Percentiles rank a stretch among this genome's conserved stretches.
Evolutionary conservation across 768 basidiomycete species (phyloP).

Genomic region (Boletellus emodensis): DNA sequence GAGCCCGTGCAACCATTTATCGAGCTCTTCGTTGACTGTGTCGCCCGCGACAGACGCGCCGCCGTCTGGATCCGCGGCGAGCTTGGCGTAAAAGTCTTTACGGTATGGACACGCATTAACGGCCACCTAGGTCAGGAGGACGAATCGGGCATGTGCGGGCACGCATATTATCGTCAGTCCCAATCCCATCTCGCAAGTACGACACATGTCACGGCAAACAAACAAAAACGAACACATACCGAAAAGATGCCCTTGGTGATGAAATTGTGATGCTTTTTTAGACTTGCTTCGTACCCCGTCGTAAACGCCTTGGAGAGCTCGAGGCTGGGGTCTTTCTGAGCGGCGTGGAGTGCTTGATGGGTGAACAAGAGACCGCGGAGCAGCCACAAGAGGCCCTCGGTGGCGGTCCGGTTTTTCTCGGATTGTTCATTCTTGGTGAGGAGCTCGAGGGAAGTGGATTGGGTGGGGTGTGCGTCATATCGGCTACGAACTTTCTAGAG

Average conservation of each 20-base stretch:
- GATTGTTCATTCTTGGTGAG: constrained; percentile 80
- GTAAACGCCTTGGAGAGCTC: constrained; percentile 71
- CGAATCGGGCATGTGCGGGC: too few species aligned
- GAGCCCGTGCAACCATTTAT: constrained; percentile 58
- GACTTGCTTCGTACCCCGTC: constrained; percentile 73
- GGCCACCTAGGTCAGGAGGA: constrained; percentile 35
- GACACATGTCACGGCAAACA: neutral
- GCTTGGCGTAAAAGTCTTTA: constrained; percentile 54
- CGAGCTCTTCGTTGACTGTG: constrained; percentile 51
- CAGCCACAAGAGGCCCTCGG: constrained; percentile 92
- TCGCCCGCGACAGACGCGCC: constrained; percentile 40
- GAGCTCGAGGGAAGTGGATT: constrained; percentile 76
- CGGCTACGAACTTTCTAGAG: constrained; percentile 85
- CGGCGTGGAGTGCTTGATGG: constrained; percentile 67
- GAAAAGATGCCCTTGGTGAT: constrained; percentile 57
- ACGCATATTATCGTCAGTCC: neutral
- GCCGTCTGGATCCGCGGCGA: constrained; percentile 60
- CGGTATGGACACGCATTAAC: constrained; percentile 61
- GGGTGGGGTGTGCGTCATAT: constrained; percentile 59
- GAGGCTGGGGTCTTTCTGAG: constrained; percentile 54
- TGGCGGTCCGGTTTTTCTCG: constrained; percentile 85
- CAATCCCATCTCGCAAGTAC: neutral
- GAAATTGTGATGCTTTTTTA: constrained; percentile 85
- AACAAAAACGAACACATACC: constrained; percentile 39
- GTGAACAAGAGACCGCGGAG: constrained; percentile 91